phyloP scores from a whole-genome alignment of 768 basidiomycete species.

The Collybia mongolica region DNA sequence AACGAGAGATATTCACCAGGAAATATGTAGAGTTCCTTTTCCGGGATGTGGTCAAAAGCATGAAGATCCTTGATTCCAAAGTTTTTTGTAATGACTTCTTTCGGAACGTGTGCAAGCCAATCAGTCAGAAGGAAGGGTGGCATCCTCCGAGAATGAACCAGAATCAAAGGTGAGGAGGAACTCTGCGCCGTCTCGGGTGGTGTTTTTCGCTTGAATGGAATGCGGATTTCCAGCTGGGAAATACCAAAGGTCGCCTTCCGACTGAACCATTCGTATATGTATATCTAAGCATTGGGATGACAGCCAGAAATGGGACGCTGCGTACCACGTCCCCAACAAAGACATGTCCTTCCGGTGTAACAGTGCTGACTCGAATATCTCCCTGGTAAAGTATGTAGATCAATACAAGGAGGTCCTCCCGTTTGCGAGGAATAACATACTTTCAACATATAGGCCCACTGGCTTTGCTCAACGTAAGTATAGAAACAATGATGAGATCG shows the following conservation, averaged over 20 bases:
- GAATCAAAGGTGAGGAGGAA: constrained; percentile 49
- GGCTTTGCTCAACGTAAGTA: neutral
- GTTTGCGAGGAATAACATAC: constrained; percentile 13
- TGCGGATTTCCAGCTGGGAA: constrained; percentile 60
- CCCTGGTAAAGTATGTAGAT: constrained; percentile 27
- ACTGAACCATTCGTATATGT: constrained; percentile 7
- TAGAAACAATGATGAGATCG: neutral
- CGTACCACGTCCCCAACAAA: constrained; percentile 55
- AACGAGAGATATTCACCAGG: constrained; percentile 21
- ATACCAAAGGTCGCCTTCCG: constrained; percentile 51
- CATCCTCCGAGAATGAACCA: constrained; percentile 52
- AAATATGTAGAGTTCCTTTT: constrained; percentile 54
- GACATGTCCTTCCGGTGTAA: constrained; percentile 50
- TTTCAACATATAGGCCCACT: constrained; percentile 57
- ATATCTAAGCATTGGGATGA: neutral
- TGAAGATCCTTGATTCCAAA: constrained; percentile 43
- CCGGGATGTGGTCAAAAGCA: constrained; percentile 55
- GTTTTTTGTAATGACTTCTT: constrained; percentile 56
- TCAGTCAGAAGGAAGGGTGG: constrained; percentile 63
- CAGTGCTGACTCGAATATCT: constrained; percentile 43
- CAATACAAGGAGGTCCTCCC: neutral
- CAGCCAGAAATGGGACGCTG: neutral
- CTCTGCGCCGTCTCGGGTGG: constrained; percentile 44
- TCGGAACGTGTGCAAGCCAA: constrained; percentile 63
- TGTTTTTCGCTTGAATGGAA: constrained; percentile 52